These are phyloP conservation scores for Phallus indusiatus DNA, from an alignment of 768 basidiomycete genomes.

Conservation along the genomic window DNA sequence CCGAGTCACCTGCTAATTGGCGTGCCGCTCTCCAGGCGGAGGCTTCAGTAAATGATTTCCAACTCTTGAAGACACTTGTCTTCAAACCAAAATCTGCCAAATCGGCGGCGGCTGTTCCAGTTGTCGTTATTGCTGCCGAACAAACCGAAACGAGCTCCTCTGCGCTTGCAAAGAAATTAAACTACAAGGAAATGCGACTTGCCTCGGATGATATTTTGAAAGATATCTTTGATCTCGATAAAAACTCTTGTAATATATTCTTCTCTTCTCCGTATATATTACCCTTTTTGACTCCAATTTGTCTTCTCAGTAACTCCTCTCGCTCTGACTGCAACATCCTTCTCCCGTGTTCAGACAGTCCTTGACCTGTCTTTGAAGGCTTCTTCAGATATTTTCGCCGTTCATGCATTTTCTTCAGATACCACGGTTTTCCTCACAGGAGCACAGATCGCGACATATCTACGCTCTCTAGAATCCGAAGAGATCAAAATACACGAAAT, in stretches of 20 bases:
- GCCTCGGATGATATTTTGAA: conserved; percentile 79
- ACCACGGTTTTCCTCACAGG: conserved; percentile 75
- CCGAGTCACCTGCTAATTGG: conserved; percentile 70
- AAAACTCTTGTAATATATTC: conserved; percentile 63
- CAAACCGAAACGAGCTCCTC: conserved; percentile 74
- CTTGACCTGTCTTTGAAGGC: conserved; percentile 73
- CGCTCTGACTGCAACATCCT: conserved; percentile 52
- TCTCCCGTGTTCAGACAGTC: conserved; percentile 64
- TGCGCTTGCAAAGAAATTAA: conserved; percentile 68
- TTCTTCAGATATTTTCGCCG: conserved; percentile 56
- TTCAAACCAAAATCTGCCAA: conserved; percentile 98
- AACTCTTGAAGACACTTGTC: conserved; percentile 79
- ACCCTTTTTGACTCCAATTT: conserved; percentile 6
- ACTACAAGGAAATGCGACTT: conserved; percentile 79
- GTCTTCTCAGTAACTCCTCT: conserved; percentile 64
- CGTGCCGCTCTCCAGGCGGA: conserved; percentile 53
- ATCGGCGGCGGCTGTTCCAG: conserved; percentile 69
- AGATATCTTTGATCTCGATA: conserved; percentile 77
- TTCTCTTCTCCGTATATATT: conserved; percentile 3
- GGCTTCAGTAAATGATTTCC: conserved; percentile 33
- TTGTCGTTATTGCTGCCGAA: conserved; percentile 81
- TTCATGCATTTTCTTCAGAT: conserved; percentile 65
- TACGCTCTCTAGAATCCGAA: conserved; percentile 60
- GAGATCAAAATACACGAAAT: conserved; percentile 59
- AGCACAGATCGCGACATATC: conserved; percentile 60